Conservation (phyloP, 2,329 filamentous ascomycete species). For the Mycocentrospora acerina region DNA sequence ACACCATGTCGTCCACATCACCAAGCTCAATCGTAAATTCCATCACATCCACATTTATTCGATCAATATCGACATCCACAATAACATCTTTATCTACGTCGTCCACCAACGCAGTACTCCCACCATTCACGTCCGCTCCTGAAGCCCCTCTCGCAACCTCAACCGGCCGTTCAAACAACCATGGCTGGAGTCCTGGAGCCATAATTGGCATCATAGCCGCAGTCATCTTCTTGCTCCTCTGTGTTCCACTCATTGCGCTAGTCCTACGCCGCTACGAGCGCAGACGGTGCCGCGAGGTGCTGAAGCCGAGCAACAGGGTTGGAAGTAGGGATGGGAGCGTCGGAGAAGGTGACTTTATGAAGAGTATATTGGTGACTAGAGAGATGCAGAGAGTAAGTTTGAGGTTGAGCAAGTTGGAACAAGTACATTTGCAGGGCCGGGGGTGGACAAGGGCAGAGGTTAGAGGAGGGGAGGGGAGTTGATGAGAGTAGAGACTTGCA, state of each 20-base stretch:
- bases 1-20: too few species aligned
- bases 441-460: slow-evolving; percentile 23
- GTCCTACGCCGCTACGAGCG: slow-evolving; percentile 21
- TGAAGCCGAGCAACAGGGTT: slow-evolving; percentile 8
- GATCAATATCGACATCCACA: not conserved
- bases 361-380: slow-evolving; percentile 24
- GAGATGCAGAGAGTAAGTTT: slow-evolving; percentile 24
- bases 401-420: slow-evolving; percentile 15
- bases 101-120: not conserved
- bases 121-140: slow-evolving; percentile 3
- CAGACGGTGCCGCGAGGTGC: slow-evolving; percentile 19
- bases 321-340: slow-evolving; percentile 11
- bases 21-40: too few species aligned
- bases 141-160: slow-evolving; percentile 13
- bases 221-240: slow-evolving; percentile 17
- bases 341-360: slow-evolving; percentile 19
- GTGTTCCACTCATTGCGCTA: slow-evolving; percentile 21
- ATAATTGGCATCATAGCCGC: slow-evolving; percentile 27
- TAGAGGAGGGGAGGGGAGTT: slow-evolving; percentile 12
- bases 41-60: not conserved
- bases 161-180: slow-evolving; percentile 2
- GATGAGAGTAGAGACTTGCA: slow-evolving; percentile 2
- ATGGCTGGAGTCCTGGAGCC: slow-evolving; percentile 20
- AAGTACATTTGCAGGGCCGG: slow-evolving; percentile 11
- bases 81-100: not conserved